These are phyloP conservation scores for Tuber magnatum DNA, from an alignment of 495 filamentous ascomycete species.

Conservation along the genomic window DNA sequence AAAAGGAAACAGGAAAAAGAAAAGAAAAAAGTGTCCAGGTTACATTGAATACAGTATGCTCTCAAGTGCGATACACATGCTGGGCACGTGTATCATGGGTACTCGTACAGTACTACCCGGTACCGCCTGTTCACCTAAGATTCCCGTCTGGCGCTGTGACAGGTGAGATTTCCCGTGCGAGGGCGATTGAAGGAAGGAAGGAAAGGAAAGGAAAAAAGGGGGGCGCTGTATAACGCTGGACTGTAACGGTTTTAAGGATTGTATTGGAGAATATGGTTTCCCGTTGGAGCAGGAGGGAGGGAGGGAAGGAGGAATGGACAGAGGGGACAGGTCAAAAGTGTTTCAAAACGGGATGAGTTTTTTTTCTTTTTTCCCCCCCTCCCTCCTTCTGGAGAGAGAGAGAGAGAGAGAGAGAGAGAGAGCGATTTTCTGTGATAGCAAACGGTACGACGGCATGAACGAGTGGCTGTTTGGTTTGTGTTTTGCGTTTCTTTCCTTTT, in stretches of 20 bases:
- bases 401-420: no score
- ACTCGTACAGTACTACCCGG: neutral
- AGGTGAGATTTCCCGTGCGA: neutral
- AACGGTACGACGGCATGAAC: neutral
- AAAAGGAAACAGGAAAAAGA: neutral
- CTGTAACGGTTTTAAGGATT: neutral
- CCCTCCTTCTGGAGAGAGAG: neutral
- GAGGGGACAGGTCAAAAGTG: neutral
- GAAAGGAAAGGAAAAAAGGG: neutral
- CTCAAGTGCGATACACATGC: neutral
- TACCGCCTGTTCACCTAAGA: neutral
- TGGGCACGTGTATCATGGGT: neutral
- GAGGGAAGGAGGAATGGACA: neutral
- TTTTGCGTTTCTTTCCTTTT: neutral
- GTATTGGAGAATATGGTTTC: neutral
- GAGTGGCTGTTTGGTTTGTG: neutral
- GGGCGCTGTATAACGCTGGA: neutral
- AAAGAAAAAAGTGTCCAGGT: neutral
- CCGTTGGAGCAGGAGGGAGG: neutral
- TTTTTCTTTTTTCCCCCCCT: neutral
- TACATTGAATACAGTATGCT: neutral
- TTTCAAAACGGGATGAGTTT: neutral
- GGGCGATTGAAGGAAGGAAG: neutral
- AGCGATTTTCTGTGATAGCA: neutral
- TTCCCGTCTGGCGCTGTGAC: neutral